These are phyloP conservation scores for Knufia fluminis DNA, from an alignment of 2,329 filamentous ascomycete genomes.

Conservation along the genomic window DNA sequence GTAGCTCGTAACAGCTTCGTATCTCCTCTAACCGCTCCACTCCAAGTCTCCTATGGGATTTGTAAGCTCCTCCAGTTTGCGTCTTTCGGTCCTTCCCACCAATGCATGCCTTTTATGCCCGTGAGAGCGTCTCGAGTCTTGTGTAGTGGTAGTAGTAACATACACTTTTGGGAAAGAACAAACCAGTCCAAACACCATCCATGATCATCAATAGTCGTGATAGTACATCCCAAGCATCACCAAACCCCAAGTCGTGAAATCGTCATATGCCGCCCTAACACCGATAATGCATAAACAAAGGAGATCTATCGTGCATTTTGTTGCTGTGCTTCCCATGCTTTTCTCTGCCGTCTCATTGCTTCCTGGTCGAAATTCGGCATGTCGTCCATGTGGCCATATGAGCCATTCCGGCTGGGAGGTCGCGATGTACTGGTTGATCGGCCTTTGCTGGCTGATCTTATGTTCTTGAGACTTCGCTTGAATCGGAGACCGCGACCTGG, in stretches of 20 bases:
- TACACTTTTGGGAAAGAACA: background rate
- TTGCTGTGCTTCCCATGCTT: conserved; percentile 40
- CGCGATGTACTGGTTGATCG: conserved; percentile 25
- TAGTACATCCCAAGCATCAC: conserved; percentile 4
- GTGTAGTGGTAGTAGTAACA: conserved; percentile 1
- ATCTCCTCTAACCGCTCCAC: too few relatives aligned
- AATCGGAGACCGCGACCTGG: conserved; percentile 20
- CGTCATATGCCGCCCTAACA: background rate
- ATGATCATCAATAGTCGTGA: conserved; percentile 9
- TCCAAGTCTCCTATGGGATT: too few relatives aligned
- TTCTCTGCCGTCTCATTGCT: conserved; percentile 38
- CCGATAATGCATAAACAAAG: conserved; percentile 8
- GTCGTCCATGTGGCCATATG: conserved; percentile 29
- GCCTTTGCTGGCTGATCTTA: conserved; percentile 27
- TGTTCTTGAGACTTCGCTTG: conserved; percentile 27
- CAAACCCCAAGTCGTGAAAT: background rate
- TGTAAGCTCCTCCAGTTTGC: background rate
- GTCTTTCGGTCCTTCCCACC: background rate
- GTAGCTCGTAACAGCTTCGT: too few relatives aligned
- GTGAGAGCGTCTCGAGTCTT: conserved; percentile 5
- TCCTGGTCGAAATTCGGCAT: conserved; percentile 40
- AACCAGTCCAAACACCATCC: background rate
- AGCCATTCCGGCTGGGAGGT: conserved; percentile 26
- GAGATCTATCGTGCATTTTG: conserved; percentile 13
- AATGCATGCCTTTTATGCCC: conserved; percentile 4